Evolutionary conservation across 345 rosid species (phyloP), one percentile per base, ranked within the genome.

Genomic region (Streptanthus diversifolius): DNA sequence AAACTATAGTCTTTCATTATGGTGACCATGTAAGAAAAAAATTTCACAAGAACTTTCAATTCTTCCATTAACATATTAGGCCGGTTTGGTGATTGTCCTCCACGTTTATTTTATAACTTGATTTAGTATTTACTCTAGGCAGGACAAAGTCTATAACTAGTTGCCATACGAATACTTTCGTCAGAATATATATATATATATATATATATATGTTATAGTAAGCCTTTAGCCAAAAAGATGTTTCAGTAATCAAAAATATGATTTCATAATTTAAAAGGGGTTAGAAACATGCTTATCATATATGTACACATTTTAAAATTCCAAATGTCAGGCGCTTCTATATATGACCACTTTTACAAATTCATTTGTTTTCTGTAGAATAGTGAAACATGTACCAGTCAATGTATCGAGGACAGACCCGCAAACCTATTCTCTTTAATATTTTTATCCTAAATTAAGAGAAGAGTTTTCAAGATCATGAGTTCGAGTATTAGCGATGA

Each of bases 51-150:
- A 45, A 35, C 48, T 52, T 35, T 45, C 40, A 36, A 35, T 25
- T 25, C 33, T 24, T 40, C 18, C 72, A 27, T 29, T 73, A 66
- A 66, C 72, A 29, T 47, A 57, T 25, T 73, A 56, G 77, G 66
- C 51, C 25, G 66, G 39, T 74, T 61, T 56, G 49, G 72, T 65
- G 52, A 65, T 45, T 73, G 52, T 73, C 66, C 66, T 66, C 52
- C 72, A 66, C 66, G 52, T 73, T 44, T n/a, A 10, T 41, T 9
- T 17, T 45, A 24, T 35, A 37, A 19, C 52, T 37, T 21, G 41
- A 7, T 17, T 2, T 66, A 14, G 30, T 14, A 33, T 24, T 68
- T 49, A 39, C 33, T 62, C 40, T 14, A 17, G 37, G 32, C 39
- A 25, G 33, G 49, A 73, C 53, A 18, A 73, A 11, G 14, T 9